A percentile compares a stretch with the other conserved stretches of the same genome.
phyloP scores from a whole-genome alignment of 257 asterid species.

The Nicotiana otophora region DNA sequence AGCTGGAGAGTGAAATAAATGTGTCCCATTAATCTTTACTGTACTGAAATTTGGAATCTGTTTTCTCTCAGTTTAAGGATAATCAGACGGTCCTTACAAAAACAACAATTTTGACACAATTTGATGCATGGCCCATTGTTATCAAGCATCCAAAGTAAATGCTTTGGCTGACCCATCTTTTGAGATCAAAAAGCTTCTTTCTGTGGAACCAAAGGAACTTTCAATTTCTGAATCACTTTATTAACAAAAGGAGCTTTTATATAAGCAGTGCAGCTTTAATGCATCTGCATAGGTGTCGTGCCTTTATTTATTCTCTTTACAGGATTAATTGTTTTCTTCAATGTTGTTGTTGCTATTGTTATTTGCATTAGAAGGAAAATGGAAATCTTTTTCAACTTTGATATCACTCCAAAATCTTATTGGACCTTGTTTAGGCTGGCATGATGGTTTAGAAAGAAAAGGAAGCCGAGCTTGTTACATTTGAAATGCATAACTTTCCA shows the following conservation, averaged over 20 bases:
- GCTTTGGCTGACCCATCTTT: background rate
- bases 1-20: background rate
- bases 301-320: background rate
- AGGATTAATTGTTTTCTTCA: background rate
- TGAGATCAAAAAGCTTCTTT: background rate
- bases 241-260: background rate
- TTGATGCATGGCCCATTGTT: background rate
- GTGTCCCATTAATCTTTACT: background rate
- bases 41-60: background rate
- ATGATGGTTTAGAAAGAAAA: background rate
- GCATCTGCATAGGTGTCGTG: background rate
- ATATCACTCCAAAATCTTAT: background rate
- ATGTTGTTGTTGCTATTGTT: background rate
- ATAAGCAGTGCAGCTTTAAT: background rate
- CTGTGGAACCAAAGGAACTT: background rate
- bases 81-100: background rate
- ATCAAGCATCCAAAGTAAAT: background rate
- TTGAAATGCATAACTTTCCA: background rate
- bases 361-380: background rate
- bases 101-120: background rate
- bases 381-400: background rate
- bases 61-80: background rate
- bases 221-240: background rate
- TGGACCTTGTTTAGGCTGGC: background rate
- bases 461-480: background rate